phyloP scores from a whole-genome alignment of 2,329 filamentous ascomycete genomes.

The Botrytis hyacinthi region DNA sequence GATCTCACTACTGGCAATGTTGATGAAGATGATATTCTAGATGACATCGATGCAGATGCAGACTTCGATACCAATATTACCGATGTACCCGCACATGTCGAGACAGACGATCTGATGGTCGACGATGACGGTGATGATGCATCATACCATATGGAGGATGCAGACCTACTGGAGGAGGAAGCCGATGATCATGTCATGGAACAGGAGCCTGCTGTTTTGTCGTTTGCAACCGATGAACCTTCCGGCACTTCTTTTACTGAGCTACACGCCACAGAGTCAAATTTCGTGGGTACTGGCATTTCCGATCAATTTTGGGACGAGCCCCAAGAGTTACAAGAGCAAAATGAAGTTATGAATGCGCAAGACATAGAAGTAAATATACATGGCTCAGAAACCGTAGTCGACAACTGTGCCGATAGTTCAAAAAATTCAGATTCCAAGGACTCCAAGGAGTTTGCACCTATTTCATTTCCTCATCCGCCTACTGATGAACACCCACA shows the following conservation, averaged over 20 bases:
- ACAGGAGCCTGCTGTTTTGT: conserved; percentile 25
- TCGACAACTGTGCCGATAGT: background rate
- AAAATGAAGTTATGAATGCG: background rate
- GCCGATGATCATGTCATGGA: conserved; percentile 29
- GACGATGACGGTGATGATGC: conserved; percentile 42
- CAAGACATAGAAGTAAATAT: conserved; percentile 1
- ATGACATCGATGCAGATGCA: conserved; percentile 45
- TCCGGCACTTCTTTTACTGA: conserved; percentile 10
- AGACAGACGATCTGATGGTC: conserved; percentile 49
- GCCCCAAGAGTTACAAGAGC: background rate
- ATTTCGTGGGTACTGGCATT: conserved; percentile 14
- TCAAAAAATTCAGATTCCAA: background rate
- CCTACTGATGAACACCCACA: conserved; percentile 6
- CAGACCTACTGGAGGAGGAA: conserved; percentile 33
- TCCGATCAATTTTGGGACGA: conserved; percentile 13
- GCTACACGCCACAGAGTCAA: conserved; percentile 8
- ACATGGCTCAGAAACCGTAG: conserved; percentile 4
- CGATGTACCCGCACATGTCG: conserved; percentile 10
- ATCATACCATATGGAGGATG: conserved; percentile 42
- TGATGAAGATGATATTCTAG: conserved; percentile 56
- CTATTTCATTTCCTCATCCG: background rate
- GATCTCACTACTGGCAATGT: conserved; percentile 46
- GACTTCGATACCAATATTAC: conserved; percentile 34
- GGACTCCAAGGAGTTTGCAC: background rate
- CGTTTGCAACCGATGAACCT: conserved; percentile 21